Percentiles rank a stretch among this genome's conserved stretches.
Conservation (phyloP, 2,329 filamentous ascomycete species). For the Pestalotiopsis sp. region DNA sequence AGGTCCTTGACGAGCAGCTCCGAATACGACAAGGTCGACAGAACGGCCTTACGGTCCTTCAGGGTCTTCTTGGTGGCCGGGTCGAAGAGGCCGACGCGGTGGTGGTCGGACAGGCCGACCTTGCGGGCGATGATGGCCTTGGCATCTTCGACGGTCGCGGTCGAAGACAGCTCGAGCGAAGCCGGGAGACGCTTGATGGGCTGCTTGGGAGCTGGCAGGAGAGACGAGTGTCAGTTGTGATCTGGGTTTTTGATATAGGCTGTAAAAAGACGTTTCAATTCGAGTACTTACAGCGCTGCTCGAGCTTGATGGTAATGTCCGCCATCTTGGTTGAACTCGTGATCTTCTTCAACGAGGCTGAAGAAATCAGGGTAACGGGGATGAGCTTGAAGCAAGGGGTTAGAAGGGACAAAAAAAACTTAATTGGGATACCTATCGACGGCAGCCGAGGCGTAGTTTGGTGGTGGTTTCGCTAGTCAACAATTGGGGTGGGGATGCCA, state of each 20-base stretch:
- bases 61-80: slow-evolving; percentile 63
- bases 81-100: slow-evolving; percentile 66
- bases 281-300: slow-evolving; percentile 18
- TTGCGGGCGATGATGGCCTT: slow-evolving; percentile 58
- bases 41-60: slow-evolving; percentile 61
- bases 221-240: background rate
- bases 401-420: background rate
- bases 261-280: background rate
- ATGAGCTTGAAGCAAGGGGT: background rate
- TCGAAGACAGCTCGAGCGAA: slow-evolving; percentile 49
- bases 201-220: slow-evolving; percentile 44
- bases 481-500: slow-evolving; percentile 1
- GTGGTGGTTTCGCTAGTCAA: slow-evolving; percentile 1
- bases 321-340: slow-evolving; percentile 5
- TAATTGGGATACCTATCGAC: background rate
- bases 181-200: slow-evolving; percentile 58
- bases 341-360: background rate
- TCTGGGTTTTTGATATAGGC: background rate
- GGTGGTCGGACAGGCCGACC: slow-evolving; percentile 56
- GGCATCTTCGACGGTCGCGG: slow-evolving; percentile 62
- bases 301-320: slow-evolving; percentile 25
- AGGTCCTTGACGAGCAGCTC: slow-evolving; percentile 90
- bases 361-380: background rate
- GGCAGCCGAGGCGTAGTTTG: background rate
- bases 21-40: slow-evolving; percentile 49